These are phyloP conservation scores for Saussurea involucrata DNA, from an alignment of 129 eudicot genomes.

Conservation along the genomic window DNA sequence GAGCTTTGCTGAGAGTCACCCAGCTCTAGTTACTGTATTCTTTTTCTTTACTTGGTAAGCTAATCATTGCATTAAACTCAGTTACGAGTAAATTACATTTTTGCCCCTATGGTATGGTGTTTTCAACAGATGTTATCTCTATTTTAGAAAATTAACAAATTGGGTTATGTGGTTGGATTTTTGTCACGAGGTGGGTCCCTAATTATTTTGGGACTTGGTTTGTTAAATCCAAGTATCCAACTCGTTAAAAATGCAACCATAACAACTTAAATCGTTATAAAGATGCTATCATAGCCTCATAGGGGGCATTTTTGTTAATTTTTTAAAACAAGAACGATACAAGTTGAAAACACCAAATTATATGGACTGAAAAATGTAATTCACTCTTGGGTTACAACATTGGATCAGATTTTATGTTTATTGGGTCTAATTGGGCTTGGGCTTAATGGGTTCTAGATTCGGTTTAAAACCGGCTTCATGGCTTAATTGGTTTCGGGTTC, in stretches of 20 bases:
- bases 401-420: not conserved
- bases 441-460: not conserved
- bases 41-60: constrained; percentile 65
- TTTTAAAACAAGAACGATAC: not conserved
- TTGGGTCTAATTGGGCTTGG: not conserved
- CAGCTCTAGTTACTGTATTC: constrained; percentile 55
- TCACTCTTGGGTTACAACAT: not conserved
- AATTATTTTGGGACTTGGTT: not conserved
- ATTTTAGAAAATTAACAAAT: not conserved
- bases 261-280: not conserved
- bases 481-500: not conserved
- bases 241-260: not conserved
- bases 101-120: not conserved
- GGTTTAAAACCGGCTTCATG: not conserved
- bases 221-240: not conserved
- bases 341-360: not conserved
- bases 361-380: not conserved
- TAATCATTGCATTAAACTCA: not conserved
- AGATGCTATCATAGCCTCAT: not conserved
- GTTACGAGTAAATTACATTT: not conserved
- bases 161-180: not conserved
- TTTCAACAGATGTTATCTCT: not conserved
- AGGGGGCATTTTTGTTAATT: not conserved
- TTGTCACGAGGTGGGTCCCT: not conserved
- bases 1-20: constrained; percentile 44